These are phyloP conservation scores for Curvularia spicifera DNA, from an alignment of 2,329 filamentous ascomycete genomes.

Conservation along the genomic window DNA sequence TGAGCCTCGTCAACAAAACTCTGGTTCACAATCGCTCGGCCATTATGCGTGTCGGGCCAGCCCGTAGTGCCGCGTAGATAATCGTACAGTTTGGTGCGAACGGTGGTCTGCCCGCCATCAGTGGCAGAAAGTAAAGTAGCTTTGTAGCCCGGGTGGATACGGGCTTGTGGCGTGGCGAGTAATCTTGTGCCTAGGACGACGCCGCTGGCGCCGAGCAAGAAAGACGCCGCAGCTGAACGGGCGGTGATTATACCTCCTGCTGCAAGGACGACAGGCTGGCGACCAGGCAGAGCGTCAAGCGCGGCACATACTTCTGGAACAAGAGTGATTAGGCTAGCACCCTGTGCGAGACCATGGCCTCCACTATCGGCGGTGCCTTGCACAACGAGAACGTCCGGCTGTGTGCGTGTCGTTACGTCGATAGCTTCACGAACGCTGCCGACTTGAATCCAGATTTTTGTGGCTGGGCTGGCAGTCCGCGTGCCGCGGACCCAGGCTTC, in stretches of 20 bases:
- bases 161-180: not conserved
- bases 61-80: constrained; percentile 66
- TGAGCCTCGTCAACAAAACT: not conserved
- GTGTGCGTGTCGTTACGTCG: not conserved
- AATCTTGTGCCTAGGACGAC: not conserved
- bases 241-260: not conserved
- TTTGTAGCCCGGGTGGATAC: constrained; percentile 21
- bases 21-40: not conserved
- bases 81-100: constrained; percentile 60
- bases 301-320: not conserved
- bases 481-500: not conserved
- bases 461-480: not conserved
- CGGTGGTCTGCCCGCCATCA: constrained; percentile 61
- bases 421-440: not conserved
- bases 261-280: not conserved
- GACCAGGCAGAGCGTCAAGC: not conserved
- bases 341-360: not conserved
- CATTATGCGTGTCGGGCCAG: constrained; percentile 28
- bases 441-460: not conserved
- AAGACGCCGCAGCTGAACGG: not conserved
- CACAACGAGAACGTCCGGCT: not conserved
- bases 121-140: constrained; percentile 35
- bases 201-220: not conserved
- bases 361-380: not conserved
- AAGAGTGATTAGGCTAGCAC: not conserved